phyloP scores from a whole-genome alignment of 192 early-diverging fungal genomes.

The Powellomyces hirtus region DNA sequence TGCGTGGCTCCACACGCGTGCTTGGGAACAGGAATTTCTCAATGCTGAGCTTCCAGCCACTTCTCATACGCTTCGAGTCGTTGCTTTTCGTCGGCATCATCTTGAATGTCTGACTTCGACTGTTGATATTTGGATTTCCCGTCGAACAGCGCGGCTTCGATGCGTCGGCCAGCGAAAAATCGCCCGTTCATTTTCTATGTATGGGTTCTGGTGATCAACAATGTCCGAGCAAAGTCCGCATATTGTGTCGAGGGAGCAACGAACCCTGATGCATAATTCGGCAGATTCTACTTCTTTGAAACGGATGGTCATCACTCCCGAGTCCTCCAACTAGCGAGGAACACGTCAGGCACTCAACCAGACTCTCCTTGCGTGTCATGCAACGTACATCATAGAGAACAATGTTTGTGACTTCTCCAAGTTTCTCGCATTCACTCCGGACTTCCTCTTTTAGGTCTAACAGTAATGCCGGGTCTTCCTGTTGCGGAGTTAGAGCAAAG shows the following conservation, averaged over 20 bases:
- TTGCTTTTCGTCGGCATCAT: slow-evolving; percentile 68
- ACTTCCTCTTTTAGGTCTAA: slow-evolving; percentile 94
- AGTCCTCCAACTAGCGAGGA: slow-evolving; percentile 40
- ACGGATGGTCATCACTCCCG: slow-evolving; percentile 85
- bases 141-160: slow-evolving; percentile 76
- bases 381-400: slow-evolving; percentile 80
- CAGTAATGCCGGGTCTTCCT: slow-evolving; percentile 81
- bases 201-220: too few species aligned
- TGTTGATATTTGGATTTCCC: slow-evolving; percentile 79
- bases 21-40: neutral
- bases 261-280: slow-evolving; percentile 79
- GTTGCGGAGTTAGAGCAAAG: too few species aligned
- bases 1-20: too few species aligned
- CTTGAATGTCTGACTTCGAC: slow-evolving; percentile 44
- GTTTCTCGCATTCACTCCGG: slow-evolving; percentile 86
- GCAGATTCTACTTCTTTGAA: slow-evolving; percentile 82
- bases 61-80: slow-evolving; percentile 83
- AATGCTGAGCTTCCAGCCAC: slow-evolving; percentile 73
- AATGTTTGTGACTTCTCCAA: slow-evolving; percentile 93
- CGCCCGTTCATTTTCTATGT: slow-evolving; percentile 75
- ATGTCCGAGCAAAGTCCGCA: neutral
- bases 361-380: neutral
- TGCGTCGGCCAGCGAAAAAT: slow-evolving; percentile 81
- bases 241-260: neutral
- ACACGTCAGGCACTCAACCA: neutral